Conservation (phyloP, 108 stramenopile species). For the Cyclotella atomus region DNA sequence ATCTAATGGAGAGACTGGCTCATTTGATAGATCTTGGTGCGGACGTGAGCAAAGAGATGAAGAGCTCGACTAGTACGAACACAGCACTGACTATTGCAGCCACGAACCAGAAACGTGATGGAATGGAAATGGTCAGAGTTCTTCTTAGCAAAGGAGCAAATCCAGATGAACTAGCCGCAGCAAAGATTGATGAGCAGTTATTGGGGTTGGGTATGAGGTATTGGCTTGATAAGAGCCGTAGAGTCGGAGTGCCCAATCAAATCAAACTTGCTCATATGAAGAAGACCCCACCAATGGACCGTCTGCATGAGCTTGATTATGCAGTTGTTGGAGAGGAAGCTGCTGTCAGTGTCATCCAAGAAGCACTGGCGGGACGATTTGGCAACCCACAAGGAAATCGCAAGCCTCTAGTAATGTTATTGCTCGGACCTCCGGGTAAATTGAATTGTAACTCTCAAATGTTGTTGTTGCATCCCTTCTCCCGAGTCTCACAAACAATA, state of each 20-base stretch:
- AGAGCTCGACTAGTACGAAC: not conserved
- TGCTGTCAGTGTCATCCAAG: not conserved
- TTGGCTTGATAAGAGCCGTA: not conserved
- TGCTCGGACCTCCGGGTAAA: conserved; percentile 4
- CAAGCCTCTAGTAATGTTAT: conserved; percentile 1
- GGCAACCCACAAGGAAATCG: conserved; percentile 1
- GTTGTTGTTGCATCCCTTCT: too few species aligned
- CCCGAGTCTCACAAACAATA: not conserved
- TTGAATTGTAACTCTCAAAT: not conserved
- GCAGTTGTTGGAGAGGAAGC: conserved; percentile 9
- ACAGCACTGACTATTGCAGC: conserved; percentile 1
- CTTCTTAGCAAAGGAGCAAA: conserved; percentile 2
- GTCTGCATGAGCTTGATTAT: conserved; percentile 1
- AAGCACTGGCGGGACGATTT: conserved; percentile 1
- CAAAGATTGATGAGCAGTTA: not conserved
- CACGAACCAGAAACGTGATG: conserved; percentile 5
- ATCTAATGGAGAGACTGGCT: not conserved
- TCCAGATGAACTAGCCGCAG: not conserved
- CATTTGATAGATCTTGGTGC: conserved; percentile 4
- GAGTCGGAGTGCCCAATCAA: conserved; percentile 5
- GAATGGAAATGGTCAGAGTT: conserved; percentile 1
- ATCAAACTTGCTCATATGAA: not conserved
- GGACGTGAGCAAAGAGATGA: not conserved
- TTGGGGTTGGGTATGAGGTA: conserved; percentile 7
- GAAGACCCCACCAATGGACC: conserved; percentile 4